phyloP scores from a whole-genome alignment of 2,329 filamentous ascomycete species.

The Diaporthe nobilis region DNA sequence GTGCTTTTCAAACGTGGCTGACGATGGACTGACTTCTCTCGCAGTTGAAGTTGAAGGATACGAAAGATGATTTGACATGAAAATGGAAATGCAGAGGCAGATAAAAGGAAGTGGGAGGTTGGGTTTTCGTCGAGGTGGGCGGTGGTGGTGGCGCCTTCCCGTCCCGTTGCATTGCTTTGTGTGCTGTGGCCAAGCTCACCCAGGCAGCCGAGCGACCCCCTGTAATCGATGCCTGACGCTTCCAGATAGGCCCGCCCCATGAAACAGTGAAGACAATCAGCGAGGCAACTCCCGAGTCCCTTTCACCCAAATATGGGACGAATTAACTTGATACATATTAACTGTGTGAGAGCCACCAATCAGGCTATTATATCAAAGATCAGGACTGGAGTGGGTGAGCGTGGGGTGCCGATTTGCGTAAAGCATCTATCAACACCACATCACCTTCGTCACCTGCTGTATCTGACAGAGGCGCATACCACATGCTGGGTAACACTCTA shows the following conservation, averaged over 20 bases:
- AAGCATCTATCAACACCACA: background rate
- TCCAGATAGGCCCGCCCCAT: constrained; percentile 5
- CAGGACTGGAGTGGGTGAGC: background rate
- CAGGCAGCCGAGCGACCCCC: background rate
- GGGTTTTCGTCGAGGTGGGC: background rate
- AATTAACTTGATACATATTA: background rate
- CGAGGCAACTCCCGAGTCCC: constrained; percentile 1
- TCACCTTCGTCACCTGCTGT: background rate
- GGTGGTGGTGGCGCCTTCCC: background rate
- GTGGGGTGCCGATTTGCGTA: background rate
- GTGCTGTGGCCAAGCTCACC: constrained; percentile 2
- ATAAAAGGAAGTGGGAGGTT: constrained; percentile 23
- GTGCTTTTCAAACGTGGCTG: background rate
- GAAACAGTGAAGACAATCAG: background rate
- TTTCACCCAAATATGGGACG: background rate
- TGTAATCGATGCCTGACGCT: constrained; percentile 13
- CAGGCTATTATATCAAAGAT: background rate
- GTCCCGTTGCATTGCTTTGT: constrained; percentile 5
- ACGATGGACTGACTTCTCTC: background rate
- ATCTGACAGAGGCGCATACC: background rate
- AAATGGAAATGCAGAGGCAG: background rate
- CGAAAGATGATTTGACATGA: background rate
- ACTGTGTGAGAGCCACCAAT: background rate
- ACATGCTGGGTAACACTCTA: background rate
- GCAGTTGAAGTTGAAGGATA: background rate